Percentiles rank a stretch among this genome's conserved stretches.
Evolutionary conservation across 2,329 filamentous ascomycete genomes (phyloP).

Genomic region (Aspergillus arachidicola): DNA sequence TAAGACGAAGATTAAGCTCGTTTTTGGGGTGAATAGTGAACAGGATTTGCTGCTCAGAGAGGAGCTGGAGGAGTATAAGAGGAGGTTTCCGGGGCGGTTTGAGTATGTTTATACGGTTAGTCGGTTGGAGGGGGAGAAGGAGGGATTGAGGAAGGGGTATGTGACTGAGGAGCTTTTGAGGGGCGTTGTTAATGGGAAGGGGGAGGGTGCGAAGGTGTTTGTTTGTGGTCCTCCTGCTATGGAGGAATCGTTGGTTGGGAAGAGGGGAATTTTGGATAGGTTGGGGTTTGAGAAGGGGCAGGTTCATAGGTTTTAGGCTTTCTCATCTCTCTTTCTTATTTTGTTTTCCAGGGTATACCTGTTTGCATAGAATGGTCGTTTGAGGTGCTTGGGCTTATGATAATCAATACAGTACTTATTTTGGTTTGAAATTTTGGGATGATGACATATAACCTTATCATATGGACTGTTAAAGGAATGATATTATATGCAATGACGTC

Average conservation of each 20-base stretch:
- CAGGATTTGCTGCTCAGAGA: slow-evolving; percentile 61
- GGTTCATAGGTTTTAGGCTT: background rate
- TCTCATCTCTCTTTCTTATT: background rate
- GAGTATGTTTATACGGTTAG: slow-evolving; percentile 61
- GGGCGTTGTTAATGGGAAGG: slow-evolving; percentile 49
- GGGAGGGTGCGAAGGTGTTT: slow-evolving; percentile 61
- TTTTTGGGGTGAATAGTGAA: slow-evolving; percentile 69
- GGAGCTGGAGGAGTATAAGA: slow-evolving; percentile 58
- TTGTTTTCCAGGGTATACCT: background rate
- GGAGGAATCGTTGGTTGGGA: slow-evolving; percentile 52
- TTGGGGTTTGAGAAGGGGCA: background rate
- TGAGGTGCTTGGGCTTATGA: background rate
- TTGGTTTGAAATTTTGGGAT: too few relatives aligned
- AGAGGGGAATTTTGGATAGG: background rate
- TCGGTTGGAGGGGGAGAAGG: slow-evolving; percentile 33
- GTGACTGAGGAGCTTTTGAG: slow-evolving; percentile 60
- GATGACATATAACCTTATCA: background rate
- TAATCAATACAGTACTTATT: too few relatives aligned
- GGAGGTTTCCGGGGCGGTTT: slow-evolving; percentile 58
- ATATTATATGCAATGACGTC: background rate
- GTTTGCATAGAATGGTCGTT: background rate
- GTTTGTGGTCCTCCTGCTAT: slow-evolving; percentile 70
- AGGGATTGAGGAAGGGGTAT: slow-evolving; percentile 54
- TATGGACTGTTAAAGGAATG: background rate
- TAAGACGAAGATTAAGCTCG: slow-evolving; percentile 63